phyloP scores from a whole-genome alignment of 345 rosid species.

The Camelina sativa region DNA sequence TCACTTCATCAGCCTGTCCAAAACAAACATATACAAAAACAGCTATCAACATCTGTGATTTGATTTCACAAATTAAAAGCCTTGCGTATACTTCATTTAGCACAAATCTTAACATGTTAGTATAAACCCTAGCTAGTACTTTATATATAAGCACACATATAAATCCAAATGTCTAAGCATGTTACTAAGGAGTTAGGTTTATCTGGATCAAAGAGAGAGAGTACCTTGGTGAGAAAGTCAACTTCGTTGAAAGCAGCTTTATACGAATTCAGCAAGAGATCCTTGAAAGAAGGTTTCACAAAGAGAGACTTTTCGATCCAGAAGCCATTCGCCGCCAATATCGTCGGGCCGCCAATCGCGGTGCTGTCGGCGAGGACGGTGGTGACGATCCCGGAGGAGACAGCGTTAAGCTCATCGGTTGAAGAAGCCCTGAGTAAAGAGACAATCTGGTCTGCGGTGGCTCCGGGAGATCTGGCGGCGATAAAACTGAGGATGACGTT shows the following conservation, averaged over 20 bases:
- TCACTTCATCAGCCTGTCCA: conserved; percentile 62
- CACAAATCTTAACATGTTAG: background rate
- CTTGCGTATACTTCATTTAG: background rate
- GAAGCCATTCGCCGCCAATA: conserved; percentile 61
- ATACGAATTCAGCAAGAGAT: conserved; percentile 53
- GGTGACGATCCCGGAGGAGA: conserved; percentile 58
- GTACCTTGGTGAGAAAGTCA: conserved; percentile 74
- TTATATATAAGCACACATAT: background rate
- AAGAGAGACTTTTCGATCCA: conserved; percentile 64
- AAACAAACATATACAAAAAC: background rate
- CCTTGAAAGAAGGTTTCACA: conserved; percentile 59
- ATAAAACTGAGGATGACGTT: conserved; percentile 64
- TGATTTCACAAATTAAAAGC: background rate
- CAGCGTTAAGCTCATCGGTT: conserved; percentile 55
- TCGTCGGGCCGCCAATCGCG: conserved; percentile 58
- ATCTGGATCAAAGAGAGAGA: background rate
- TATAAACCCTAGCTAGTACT: background rate
- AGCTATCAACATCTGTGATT: background rate
- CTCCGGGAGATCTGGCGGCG: conserved; percentile 54
- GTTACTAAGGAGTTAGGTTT: background rate
- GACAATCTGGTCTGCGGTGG: conserved; percentile 58
- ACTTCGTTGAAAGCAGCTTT: conserved; percentile 62
- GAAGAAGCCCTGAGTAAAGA: conserved; percentile 67
- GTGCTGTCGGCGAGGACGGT: conserved; percentile 68
- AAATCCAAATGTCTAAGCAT: too few relatives aligned